A percentile compares a stretch with the other conserved stretches of the same genome.
Conservation (phyloP, 495 filamentous ascomycete genomes). For the Venustampulla echinocandica region DNA sequence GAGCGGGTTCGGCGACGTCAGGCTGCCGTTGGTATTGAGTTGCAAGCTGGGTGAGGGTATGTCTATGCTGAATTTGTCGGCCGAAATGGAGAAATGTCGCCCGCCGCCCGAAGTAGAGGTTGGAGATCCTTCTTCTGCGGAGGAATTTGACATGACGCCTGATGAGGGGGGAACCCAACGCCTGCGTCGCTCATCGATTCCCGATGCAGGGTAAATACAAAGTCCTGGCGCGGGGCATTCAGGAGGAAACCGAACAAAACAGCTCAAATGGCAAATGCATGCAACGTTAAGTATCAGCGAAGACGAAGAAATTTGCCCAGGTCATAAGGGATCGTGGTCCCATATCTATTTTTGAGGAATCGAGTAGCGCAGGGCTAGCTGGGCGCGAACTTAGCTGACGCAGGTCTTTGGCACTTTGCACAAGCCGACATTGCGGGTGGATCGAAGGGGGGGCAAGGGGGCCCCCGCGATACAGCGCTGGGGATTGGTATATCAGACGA, state of each 20-base stretch:
- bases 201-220: slow-evolving; percentile 5
- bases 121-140: slow-evolving; percentile 19
- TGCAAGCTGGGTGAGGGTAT: slow-evolving; percentile 16
- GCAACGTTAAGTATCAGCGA: slow-evolving; percentile 1
- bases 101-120: slow-evolving; percentile 12
- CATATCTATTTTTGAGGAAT: slow-evolving; percentile 19
- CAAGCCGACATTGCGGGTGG: not conserved
- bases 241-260: no score
- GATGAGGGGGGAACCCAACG: not conserved
- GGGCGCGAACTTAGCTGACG: no score
- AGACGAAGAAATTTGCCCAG: not conserved
- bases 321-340: not conserved
- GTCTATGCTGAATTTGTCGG: slow-evolving; percentile 21
- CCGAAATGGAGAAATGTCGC: slow-evolving; percentile 18
- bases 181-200: slow-evolving; percentile 16
- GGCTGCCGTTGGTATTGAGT: slow-evolving; percentile 11
- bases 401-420: no score
- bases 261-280: no score
- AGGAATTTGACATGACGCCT: slow-evolving; percentile 20
- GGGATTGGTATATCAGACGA: slow-evolving; percentile 20
- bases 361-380: slow-evolving; percentile 12
- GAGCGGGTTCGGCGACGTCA: slow-evolving; percentile 27
- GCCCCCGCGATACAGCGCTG: not conserved
- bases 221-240: not conserved
- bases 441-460: not conserved